Evolutionary conservation across 352 stramenopile genomes (phyloP), one percentile per base, ranked within the genome.

Genomic region (Pythium brassicae): DNA sequence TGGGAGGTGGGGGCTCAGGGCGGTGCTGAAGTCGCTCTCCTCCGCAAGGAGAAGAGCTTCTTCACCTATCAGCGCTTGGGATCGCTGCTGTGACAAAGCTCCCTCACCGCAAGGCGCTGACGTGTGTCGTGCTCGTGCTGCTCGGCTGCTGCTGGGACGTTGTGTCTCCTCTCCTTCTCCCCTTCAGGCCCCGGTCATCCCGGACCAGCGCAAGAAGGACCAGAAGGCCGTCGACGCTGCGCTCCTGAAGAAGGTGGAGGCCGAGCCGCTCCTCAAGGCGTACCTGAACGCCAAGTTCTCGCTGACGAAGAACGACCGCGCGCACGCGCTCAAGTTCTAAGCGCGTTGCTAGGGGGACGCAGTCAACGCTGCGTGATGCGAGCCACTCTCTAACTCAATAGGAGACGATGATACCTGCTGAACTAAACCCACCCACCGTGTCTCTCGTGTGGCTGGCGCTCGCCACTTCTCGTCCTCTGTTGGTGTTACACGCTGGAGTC

Each of bases 321-420:
- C 93, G 44, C 98, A 99, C 86, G 93, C 98, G 60, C 97, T 99
- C 82, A 96, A 98, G 74, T 99, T 99, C 78, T 99, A 99, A 87
- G 71, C 62, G 60, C 52, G 55, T 37, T 11, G 50, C n/a, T 25
- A 44, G 32, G n/a, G n/a, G n/a, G n/a, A n/a, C 57, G 45, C 53
- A 62, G 56, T 53, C 60, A 37, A 27, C 23, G 23, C 20, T 61
- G 59, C 59, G 52, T 53, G 46, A 59, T 52, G 59, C 57, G 65
- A 70, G 44, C 53, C 48, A 40, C 37, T 56, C 53, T 51, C 42
- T 50, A 67, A 59, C 22, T 37, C 32, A 27, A 66, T 55, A 44
- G 50, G 42, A 53, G 46, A 37, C 32, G 32, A 37, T 37, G 32
- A 68, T 77, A 83, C 72, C 75, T 83, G 72, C 76, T 81, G 75